Percentiles rank a stretch among this genome's conserved stretches.
phyloP scores from a whole-genome alignment of 148 eudicot genomes.

The Vaccinium corymbosum region DNA sequence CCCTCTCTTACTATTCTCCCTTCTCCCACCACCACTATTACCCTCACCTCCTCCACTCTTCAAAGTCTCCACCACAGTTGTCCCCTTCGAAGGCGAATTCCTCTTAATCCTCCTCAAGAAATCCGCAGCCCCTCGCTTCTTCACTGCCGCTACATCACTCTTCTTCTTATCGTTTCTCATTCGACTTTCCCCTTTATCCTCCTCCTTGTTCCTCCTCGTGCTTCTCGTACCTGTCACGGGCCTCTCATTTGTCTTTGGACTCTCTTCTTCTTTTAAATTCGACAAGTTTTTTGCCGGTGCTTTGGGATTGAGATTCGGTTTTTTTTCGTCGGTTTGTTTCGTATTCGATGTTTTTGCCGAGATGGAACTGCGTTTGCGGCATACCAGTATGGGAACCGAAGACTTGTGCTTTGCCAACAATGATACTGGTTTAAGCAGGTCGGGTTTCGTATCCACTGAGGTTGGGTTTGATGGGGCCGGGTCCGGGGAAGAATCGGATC shows the following conservation, averaged over 20 bases:
- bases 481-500: constrained; percentile 7
- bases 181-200: background rate
- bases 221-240: constrained; percentile 28
- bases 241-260: constrained; percentile 18
- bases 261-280: constrained; percentile 17
- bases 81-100: constrained; percentile 27
- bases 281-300: constrained; percentile 13
- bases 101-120: constrained; percentile 40
- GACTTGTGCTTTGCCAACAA: constrained; percentile 28
- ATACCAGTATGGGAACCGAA: constrained; percentile 27
- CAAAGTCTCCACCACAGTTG: background rate
- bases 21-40: constrained; percentile 4
- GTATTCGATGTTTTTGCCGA: constrained; percentile 22
- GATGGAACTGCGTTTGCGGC: constrained; percentile 43
- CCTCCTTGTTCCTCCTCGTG: constrained; percentile 14
- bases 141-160: background rate
- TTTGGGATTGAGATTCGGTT: constrained; percentile 3
- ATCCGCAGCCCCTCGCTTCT: constrained; percentile 32
- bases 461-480: background rate
- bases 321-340: constrained; percentile 8
- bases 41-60: constrained; percentile 18
- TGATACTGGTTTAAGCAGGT: constrained; percentile 19
- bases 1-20: constrained; percentile 17
- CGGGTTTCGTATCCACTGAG: constrained; percentile 15
- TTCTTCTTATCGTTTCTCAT: constrained; percentile 20